Evolutionary conservation across 257 asterid genomes (phyloP).

Genomic region (Nicotiana tabacum): DNA sequence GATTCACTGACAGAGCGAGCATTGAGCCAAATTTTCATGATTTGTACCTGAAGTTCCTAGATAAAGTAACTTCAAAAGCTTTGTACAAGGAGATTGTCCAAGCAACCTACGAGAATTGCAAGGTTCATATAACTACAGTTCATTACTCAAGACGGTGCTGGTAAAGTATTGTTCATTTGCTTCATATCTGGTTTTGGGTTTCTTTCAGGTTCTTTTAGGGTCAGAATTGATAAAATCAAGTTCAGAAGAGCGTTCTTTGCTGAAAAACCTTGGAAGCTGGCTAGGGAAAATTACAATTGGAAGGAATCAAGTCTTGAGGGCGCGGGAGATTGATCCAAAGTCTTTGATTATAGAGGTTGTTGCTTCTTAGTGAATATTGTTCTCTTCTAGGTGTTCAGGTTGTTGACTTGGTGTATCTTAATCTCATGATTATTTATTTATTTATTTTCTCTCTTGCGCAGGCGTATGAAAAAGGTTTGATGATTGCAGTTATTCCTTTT

Average conservation of each 20-base stretch:
- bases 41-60: constrained; percentile 89
- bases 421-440: background rate
- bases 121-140: constrained; percentile 39
- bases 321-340: constrained; percentile 89
- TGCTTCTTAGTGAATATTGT: background rate
- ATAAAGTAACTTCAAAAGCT: constrained; percentile 73
- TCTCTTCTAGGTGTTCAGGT: background rate
- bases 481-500: constrained; percentile 98
- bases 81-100: constrained; percentile 68
- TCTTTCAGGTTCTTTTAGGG: constrained; percentile 83
- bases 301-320: constrained; percentile 85
- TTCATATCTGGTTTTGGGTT: constrained; percentile 10
- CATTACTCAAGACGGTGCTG: background rate
- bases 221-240: constrained; percentile 96
- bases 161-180: constrained; percentile 4
- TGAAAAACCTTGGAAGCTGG: constrained; percentile 98
- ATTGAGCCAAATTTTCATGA: constrained; percentile 96
- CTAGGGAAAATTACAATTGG: constrained; percentile 98
- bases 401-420: constrained; percentile 3
- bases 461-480: constrained; percentile 84
- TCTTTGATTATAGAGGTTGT: constrained; percentile 75
- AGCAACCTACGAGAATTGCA: constrained; percentile 98
- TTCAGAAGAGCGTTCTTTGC: constrained; percentile 91
- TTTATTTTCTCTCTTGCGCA: background rate
- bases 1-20: constrained; percentile 68